phyloP scores from a whole-genome alignment of 2,329 filamentous ascomycete genomes.

The Trichoderma sp. region DNA sequence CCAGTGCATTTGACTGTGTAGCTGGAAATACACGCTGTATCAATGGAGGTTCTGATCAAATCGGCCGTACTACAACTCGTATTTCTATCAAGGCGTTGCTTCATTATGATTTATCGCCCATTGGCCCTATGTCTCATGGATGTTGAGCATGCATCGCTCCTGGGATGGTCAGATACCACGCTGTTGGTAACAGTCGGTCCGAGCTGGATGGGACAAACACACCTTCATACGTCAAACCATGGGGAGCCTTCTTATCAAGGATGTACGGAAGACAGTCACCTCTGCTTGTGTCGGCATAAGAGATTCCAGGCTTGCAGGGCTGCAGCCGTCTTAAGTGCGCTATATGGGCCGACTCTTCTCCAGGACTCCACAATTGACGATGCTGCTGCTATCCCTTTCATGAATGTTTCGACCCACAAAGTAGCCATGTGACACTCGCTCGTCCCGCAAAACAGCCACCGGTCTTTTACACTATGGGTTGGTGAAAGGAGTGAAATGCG shows the following conservation, averaged over 20 bases:
- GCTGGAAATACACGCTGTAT: neutral
- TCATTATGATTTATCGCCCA: neutral
- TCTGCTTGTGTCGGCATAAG: neutral
- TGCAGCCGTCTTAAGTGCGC: neutral
- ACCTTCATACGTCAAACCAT: neutral
- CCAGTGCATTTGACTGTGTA: neutral
- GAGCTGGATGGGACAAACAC: neutral
- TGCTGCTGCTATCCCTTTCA: neutral
- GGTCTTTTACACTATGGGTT: neutral
- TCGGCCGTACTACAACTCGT: neutral
- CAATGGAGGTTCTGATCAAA: neutral
- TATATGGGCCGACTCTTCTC: neutral
- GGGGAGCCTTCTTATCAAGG: neutral
- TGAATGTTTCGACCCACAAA: neutral
- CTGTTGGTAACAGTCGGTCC: neutral
- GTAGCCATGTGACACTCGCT: neutral
- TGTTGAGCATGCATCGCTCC: neutral
- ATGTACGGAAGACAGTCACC: neutral
- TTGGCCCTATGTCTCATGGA: neutral
- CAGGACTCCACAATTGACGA: neutral
- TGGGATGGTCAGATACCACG: neutral
- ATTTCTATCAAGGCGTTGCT: neutral
- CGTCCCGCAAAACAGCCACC: neutral
- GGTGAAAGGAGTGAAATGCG: neutral
- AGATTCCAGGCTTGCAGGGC: neutral